Evolutionary conservation across 208 protist species (phyloP).

Genomic region (Spongospora subterranea): DNA sequence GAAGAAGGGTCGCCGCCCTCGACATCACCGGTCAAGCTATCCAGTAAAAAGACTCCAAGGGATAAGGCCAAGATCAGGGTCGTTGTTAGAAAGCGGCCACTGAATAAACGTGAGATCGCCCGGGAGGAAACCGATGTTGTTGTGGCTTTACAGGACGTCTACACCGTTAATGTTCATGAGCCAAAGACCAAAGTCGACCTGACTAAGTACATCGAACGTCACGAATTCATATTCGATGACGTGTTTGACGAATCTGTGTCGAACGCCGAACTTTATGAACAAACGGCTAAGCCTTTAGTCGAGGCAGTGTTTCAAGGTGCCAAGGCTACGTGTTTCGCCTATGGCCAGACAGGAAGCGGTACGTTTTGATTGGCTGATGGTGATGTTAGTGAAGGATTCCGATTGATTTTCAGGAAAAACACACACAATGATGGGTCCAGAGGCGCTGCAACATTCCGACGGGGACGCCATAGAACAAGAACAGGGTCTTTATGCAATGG

Average conservation of each 20-base stretch:
- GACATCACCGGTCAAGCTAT: background rate
- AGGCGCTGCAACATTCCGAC: background rate
- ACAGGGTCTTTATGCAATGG: slow-evolving; percentile 86
- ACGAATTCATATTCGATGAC: slow-evolving; percentile 92
- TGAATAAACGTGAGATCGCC: slow-evolving; percentile 59
- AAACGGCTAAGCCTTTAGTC: slow-evolving; percentile 88
- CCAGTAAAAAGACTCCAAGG: background rate
- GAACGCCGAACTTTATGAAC: slow-evolving; percentile 88
- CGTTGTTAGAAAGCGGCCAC: slow-evolving; percentile 68
- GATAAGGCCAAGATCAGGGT: slow-evolving; percentile 63
- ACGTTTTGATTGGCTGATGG: background rate
- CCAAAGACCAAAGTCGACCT: slow-evolving; percentile 84
- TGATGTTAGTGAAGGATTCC: background rate
- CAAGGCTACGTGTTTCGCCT: slow-evolving; percentile 95
- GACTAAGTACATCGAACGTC: slow-evolving; percentile 92
- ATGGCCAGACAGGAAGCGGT: slow-evolving; percentile 87
- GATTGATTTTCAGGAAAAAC: slow-evolving; percentile 59
- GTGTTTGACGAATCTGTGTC: slow-evolving; percentile 87
- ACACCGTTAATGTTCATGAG: slow-evolving; percentile 66
- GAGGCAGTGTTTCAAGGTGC: slow-evolving; percentile 91
- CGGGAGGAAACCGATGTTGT: slow-evolving; percentile 65
- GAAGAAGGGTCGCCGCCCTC: background rate
- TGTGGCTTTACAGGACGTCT: background rate
- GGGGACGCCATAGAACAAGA: background rate
- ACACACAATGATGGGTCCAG: slow-evolving; percentile 79